A percentile compares a stretch with the other conserved stretches of the same genome.
phyloP scores from a whole-genome alignment of 768 basidiomycete species.

The Mrakia gelida region DNA sequence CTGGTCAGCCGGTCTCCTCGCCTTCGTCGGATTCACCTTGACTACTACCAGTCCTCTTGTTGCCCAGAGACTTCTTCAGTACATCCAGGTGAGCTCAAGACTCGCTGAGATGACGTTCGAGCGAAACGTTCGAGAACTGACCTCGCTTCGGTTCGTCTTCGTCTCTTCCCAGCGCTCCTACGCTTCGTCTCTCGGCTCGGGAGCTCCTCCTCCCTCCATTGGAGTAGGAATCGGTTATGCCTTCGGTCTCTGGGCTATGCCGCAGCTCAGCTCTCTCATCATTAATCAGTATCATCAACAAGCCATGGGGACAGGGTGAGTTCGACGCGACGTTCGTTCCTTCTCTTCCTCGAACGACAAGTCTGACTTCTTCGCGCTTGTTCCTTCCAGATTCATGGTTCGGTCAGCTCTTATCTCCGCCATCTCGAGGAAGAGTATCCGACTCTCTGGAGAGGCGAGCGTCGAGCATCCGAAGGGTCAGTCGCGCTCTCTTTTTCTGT shows the following conservation, averaged over 20 bases:
- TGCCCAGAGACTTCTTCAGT: constrained; percentile 57
- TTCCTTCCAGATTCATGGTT: constrained; percentile 21
- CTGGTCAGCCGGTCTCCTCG: constrained; percentile 52
- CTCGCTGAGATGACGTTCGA: too few relatives aligned
- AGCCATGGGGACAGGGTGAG: constrained; percentile 46
- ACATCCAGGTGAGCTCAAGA: constrained; percentile 49
- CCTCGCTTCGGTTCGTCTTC: too few relatives aligned
- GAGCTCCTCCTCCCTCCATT: constrained; percentile 46
- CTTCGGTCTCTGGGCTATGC: constrained; percentile 65
- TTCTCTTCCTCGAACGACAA: constrained; percentile 39
- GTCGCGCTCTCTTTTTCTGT: too few relatives aligned
- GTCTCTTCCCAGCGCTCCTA: constrained; percentile 48
- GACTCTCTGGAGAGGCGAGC: constrained; percentile 61
- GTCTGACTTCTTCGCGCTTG: too few relatives aligned
- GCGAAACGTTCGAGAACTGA: too few relatives aligned
- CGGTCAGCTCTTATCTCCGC: constrained; percentile 44
- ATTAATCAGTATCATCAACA: constrained; percentile 26
- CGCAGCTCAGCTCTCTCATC: constrained; percentile 58
- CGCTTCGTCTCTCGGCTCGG: constrained; percentile 44
- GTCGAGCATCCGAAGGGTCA: constrained; percentile 57
- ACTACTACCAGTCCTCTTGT: constrained; percentile 57
- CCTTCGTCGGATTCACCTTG: constrained; percentile 42
- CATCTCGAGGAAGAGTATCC: constrained; percentile 64
- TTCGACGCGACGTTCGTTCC: too few relatives aligned
- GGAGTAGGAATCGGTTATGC: constrained; percentile 68